Percentiles rank a stretch among this genome's conserved stretches.
These are phyloP conservation scores for Aureobasidium vineae DNA, from an alignment of 2,329 filamentous ascomycete species.

Conservation along the genomic window DNA sequence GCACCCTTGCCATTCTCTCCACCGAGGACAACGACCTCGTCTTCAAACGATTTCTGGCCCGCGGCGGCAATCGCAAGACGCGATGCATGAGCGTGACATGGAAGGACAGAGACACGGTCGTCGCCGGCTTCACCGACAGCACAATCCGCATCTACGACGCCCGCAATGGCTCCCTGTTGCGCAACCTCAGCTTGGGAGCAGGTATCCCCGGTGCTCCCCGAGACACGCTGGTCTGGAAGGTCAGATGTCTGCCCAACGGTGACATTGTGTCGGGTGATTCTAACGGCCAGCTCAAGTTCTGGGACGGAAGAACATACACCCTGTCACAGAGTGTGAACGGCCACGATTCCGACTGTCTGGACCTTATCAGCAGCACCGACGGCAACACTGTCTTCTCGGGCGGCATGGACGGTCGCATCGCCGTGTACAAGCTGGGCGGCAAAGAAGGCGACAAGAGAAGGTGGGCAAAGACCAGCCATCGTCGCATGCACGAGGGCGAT, in stretches of 20 bases:
- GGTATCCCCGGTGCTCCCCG: conserved; percentile 74
- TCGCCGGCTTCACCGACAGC: conserved; percentile 94
- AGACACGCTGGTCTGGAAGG: conserved; percentile 88
- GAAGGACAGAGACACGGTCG: conserved; percentile 75
- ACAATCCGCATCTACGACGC: conserved; percentile 91
- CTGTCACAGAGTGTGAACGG: conserved; percentile 80
- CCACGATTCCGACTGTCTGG: conserved; percentile 87
- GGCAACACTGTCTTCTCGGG: conserved; percentile 82
- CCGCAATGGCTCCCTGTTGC: conserved; percentile 69
- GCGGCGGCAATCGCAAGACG: conserved; percentile 77
- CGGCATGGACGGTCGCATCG: conserved; percentile 86
- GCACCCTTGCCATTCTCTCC: conserved; percentile 81
- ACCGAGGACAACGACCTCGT: conserved; percentile 80
- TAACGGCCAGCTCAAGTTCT: conserved; percentile 87
- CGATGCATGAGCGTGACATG: conserved; percentile 90
- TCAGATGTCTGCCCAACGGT: conserved; percentile 81
- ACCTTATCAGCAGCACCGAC: conserved; percentile 76
- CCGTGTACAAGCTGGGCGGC: conserved; percentile 69
- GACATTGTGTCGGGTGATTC: conserved; percentile 95
- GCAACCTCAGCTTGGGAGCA: conserved; percentile 81
- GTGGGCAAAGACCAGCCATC: conserved; percentile 85
- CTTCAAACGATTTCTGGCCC: conserved; percentile 72
- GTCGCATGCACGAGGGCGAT: conserved; percentile 87
- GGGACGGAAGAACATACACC: conserved; percentile 90
- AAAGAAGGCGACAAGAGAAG: conserved; percentile 51